Evolutionary conservation across 2,329 filamentous ascomycete genomes (phyloP), one percentile per base, ranked within the genome.

Genomic region (Aureobasidium lini): DNA sequence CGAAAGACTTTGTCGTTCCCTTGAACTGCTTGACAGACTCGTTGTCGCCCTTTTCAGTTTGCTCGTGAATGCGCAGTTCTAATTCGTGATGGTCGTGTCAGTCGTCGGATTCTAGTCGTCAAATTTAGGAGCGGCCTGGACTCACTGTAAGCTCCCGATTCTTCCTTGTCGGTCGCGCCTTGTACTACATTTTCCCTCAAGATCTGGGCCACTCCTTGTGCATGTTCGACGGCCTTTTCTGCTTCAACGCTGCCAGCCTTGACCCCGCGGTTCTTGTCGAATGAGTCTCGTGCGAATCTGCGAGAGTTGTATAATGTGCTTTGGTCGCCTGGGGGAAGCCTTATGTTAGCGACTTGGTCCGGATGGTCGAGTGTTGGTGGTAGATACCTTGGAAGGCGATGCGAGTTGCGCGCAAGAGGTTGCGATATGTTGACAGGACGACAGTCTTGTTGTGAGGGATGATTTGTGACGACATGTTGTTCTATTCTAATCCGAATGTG

Each of bases 11-110:
- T 62, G 62, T 70, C 44, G 69, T 72, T 18, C 69, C 69, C 63
- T 70, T 74, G 61, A 81, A 80, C 54, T 84, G 78, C 74, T 92
- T 95, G 68, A 96, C 84, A 36, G 87, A 89, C 66, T 96, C 91
- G 70, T 99, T 99, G 75, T 97, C 89, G 57, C 94, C 91, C 64
- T 90, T 81, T 73, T 99, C 93, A 32, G 88, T 99, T 64, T 95
- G 78, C 62, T 95, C 83, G 72, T 97, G 94, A 74, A 99, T 96
- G 54, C 87, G 82, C 60, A 97, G 76, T 70, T 88, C 91, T 96
- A 66, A 23, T 64, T 37, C 16, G 11, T 37, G 37, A 3, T 2
- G 15, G 9, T 54, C 34, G 44, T 42, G 44, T 59, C 46, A 59
- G 54, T 58, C 15, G 65, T 81, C 76, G 39, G 31, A 28, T 49